These are phyloP conservation scores for Phytophthora pisi DNA, from an alignment of 352 stramenopile genomes.

Conservation along the genomic window DNA sequence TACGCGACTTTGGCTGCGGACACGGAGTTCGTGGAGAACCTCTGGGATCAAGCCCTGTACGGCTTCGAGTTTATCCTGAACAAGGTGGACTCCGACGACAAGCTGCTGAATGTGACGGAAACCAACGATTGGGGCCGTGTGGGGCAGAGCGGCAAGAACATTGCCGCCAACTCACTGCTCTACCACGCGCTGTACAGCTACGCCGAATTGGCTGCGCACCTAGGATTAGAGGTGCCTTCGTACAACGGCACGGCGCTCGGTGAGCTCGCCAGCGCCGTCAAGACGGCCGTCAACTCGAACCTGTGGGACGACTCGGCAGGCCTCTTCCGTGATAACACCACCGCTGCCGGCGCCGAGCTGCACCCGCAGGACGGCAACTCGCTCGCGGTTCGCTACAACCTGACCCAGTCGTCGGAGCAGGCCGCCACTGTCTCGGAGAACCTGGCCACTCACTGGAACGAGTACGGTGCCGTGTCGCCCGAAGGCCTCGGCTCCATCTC, in stretches of 20 bases:
- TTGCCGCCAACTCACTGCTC: constrained; percentile 40
- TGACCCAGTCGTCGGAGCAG: constrained; percentile 29
- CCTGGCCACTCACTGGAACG: constrained; percentile 33
- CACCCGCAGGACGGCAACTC: constrained; percentile 42
- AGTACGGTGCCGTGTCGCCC: constrained; percentile 38
- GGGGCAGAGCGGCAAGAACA: constrained; percentile 47
- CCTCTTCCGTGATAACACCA: constrained; percentile 42
- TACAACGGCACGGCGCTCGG: constrained; percentile 34
- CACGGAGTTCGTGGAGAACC: constrained; percentile 14
- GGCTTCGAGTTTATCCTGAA: constrained; percentile 41
- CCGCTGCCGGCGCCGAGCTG: constrained; percentile 20
- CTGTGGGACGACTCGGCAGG: constrained; percentile 36
- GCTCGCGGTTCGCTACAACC: constrained; percentile 39
- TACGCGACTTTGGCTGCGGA: constrained; percentile 36
- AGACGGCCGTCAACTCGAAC: constrained; percentile 35
- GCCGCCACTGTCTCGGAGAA: constrained; percentile 26
- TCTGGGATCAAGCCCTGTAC: constrained; percentile 35
- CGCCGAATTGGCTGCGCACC: constrained; percentile 19
- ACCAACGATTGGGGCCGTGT: constrained; percentile 45
- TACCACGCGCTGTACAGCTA: constrained; percentile 34
- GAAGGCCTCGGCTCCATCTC: constrained; percentile 39
- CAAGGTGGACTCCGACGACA: constrained; percentile 34
- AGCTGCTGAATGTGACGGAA: too few species aligned
- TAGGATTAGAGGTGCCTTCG: constrained; percentile 13
- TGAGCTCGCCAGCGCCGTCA: constrained; percentile 29